Conservation (phyloP, 2,329 filamentous ascomycete species). For the Penicillium olsonii region DNA sequence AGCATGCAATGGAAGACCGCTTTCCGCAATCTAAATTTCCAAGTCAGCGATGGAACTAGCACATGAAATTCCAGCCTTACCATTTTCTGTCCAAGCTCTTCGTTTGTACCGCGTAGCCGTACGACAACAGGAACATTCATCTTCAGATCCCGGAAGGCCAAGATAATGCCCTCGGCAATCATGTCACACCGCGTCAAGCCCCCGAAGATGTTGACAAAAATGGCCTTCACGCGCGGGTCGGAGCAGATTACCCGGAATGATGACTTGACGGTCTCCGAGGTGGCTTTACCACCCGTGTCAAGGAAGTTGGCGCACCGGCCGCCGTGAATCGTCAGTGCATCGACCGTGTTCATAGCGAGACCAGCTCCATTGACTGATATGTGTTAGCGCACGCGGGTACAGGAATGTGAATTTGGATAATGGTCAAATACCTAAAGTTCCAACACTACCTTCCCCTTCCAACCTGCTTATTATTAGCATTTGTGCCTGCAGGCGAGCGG, state of each 20-base stretch:
- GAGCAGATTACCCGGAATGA: conserved; percentile 72
- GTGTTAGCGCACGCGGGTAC: not conserved
- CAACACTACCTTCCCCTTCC: conserved; percentile 63
- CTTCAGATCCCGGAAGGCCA: conserved; percentile 70
- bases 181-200: conserved; percentile 74
- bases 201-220: conserved; percentile 73
- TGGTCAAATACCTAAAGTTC: conserved; percentile 60
- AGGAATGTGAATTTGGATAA: not conserved
- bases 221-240: conserved; percentile 70
- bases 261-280: conserved; percentile 74
- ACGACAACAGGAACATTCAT: conserved; percentile 75
- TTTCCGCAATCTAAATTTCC: conserved; percentile 58
- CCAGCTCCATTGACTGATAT: conserved; percentile 76
- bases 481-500: too few species aligned
- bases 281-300: conserved; percentile 88
- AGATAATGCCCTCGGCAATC: conserved; percentile 73
- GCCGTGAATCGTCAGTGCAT: conserved; percentile 69
- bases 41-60: conserved; percentile 12
- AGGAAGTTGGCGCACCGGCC: conserved; percentile 79
- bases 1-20: conserved; percentile 66
- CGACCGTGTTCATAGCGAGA: conserved; percentile 87
- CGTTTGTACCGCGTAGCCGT: conserved; percentile 72
- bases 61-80: conserved; percentile 34
- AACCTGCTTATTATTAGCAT: conserved; percentile 33
- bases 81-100: conserved; percentile 68